These are phyloP conservation scores for Lepiota brunneoincarnata DNA, from an alignment of 768 basidiomycete genomes.

Conservation along the genomic window DNA sequence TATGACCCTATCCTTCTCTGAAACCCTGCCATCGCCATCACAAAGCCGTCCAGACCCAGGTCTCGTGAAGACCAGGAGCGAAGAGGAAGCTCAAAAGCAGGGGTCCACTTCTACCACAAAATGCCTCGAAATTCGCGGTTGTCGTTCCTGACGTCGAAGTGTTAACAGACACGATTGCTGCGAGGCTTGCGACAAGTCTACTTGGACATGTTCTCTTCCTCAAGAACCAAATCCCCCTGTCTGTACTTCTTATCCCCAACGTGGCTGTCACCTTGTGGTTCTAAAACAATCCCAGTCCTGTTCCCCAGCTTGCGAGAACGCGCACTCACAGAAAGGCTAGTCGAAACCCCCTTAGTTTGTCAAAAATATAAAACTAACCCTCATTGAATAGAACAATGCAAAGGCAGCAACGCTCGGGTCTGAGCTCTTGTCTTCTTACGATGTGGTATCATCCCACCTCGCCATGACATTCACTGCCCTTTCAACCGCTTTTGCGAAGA, in stretches of 20 bases:
- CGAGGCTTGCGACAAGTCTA: slow-evolving; percentile 57
- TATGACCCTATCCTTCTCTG: slow-evolving; percentile 1
- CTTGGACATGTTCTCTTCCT: slow-evolving; percentile 73
- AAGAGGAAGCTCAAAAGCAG: not conserved
- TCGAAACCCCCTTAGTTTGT: not conserved
- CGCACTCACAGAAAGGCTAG: slow-evolving; percentile 39
- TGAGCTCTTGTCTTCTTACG: slow-evolving; percentile 64
- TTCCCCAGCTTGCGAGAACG: slow-evolving; percentile 60
- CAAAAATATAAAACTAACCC: not conserved
- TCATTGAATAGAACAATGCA: slow-evolving; percentile 34
- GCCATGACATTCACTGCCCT: slow-evolving; percentile 72
- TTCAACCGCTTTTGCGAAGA: slow-evolving; percentile 58
- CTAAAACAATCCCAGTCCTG: slow-evolving; percentile 44
- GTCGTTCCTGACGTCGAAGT: slow-evolving; percentile 46
- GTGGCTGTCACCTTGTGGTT: not conserved
- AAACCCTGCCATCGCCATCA: slow-evolving; percentile 3
- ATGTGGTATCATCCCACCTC: slow-evolving; percentile 71
- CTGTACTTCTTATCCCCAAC: slow-evolving; percentile 26
- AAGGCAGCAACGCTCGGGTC: slow-evolving; percentile 55
- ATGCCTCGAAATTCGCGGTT: slow-evolving; percentile 25
- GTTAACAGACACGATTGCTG: slow-evolving; percentile 60
- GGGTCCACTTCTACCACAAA: not conserved
- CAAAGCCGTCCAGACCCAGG: not conserved
- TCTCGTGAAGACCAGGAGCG: not conserved
- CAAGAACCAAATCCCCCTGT: slow-evolving; percentile 82